phyloP scores from a whole-genome alignment of 1,139 yeast species.

The Insectozyma bohioensis region DNA sequence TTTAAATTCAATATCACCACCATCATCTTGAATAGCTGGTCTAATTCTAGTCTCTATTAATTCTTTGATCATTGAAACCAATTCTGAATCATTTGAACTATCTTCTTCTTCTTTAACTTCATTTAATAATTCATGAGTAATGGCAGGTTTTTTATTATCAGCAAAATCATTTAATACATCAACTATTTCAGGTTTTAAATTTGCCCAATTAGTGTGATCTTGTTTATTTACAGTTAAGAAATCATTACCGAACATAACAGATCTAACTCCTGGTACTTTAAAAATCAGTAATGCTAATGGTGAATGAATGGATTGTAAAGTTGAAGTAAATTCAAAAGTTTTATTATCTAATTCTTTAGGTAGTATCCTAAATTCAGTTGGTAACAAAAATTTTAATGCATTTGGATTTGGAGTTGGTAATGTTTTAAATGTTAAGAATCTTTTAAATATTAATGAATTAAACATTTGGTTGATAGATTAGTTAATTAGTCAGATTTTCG shows the following conservation, averaged over 20 bases:
- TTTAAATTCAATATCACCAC: slow-evolving; percentile 75
- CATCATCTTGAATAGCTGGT: slow-evolving; percentile 76
- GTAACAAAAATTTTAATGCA: slow-evolving; percentile 75
- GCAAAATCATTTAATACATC: slow-evolving; percentile 40
- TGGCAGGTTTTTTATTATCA: slow-evolving; percentile 41
- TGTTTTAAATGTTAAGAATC: slow-evolving; percentile 41
- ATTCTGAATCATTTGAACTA: slow-evolving; percentile 48
- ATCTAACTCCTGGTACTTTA: slow-evolving; percentile 79
- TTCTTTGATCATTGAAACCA: slow-evolving; percentile 59
- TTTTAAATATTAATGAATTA: slow-evolving; percentile 6
- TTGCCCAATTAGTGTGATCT: slow-evolving; percentile 48
- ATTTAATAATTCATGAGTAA: slow-evolving; percentile 47
- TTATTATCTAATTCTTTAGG: slow-evolving; percentile 67
- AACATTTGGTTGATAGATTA: neutral
- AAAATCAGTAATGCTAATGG: slow-evolving; percentile 82
- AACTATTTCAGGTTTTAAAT: slow-evolving; percentile 45
- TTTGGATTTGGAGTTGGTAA: slow-evolving; percentile 84
- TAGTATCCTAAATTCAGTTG: slow-evolving; percentile 47
- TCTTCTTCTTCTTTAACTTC: slow-evolving; percentile 31
- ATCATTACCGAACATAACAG: slow-evolving; percentile 82
- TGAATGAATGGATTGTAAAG: slow-evolving; percentile 71
- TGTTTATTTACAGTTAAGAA: slow-evolving; percentile 49
- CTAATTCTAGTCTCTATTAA: slow-evolving; percentile 60
- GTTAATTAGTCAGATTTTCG: neutral
- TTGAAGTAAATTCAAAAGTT: slow-evolving; percentile 64